Evolutionary conservation across 768 basidiomycete species (phyloP).

Genomic region (Leccinum disarticulatum): DNA sequence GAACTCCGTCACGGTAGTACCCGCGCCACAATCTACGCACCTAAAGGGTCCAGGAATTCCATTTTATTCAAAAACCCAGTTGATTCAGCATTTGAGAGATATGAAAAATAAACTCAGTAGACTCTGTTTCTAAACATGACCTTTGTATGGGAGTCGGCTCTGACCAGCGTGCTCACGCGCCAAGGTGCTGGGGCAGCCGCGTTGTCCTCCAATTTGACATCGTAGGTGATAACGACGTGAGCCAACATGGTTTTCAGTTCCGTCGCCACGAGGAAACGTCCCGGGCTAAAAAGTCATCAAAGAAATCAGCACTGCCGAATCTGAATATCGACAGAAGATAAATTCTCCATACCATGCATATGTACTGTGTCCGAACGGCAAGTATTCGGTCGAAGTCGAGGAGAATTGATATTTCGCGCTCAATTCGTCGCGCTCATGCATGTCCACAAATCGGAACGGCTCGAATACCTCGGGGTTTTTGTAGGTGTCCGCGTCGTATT

Average conservation of each 20-base stretch:
- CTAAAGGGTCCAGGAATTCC: no score
- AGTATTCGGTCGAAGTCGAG: neutral
- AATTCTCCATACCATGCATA: neutral
- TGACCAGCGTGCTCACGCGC: neutral
- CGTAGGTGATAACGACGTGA: neutral
- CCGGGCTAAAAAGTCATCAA: neutral
- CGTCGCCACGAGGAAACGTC: neutral
- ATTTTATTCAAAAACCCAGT: no score
- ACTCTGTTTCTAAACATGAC: neutral
- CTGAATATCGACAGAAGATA: neutral
- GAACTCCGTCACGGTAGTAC: no score
- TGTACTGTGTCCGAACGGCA: neutral
- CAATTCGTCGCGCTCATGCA: neutral
- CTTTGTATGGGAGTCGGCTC: neutral
- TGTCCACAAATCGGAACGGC: neutral
- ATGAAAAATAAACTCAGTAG: neutral
- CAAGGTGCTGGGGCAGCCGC: neutral
- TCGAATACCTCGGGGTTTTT: neutral
- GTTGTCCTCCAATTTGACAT: neutral
- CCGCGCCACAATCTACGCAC: no score
- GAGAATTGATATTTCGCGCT: neutral
- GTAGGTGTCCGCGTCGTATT: neutral
- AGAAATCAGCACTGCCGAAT: neutral
- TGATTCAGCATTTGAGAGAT: no score
- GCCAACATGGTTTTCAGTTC: neutral